phyloP scores from a whole-genome alignment of 805 yeast genomes.

The Torulaspora quercuum region DNA sequence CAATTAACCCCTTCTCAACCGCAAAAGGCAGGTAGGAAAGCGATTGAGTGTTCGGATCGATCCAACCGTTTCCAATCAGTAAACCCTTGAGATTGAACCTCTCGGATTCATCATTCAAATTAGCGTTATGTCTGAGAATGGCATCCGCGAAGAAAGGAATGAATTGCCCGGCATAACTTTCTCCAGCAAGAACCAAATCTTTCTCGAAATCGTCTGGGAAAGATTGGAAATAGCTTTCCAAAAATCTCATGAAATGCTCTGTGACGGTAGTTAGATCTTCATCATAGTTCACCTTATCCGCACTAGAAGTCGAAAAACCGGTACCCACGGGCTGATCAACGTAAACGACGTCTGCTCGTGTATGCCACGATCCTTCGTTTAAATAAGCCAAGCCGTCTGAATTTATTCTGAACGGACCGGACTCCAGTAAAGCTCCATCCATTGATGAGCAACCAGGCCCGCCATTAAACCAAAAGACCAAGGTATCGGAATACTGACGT shows the following conservation, averaged over 20 bases:
- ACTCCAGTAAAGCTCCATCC: constrained; percentile 94
- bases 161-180: constrained; percentile 95
- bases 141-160: constrained; percentile 81
- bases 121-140: constrained; percentile 47
- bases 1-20: constrained; percentile 53
- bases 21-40: constrained; percentile 74
- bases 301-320: constrained; percentile 70
- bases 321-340: constrained; percentile 96
- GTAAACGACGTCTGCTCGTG: constrained; percentile 70
- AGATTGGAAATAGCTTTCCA: constrained; percentile 58
- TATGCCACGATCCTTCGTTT: constrained; percentile 82
- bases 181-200: constrained; percentile 82
- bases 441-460: constrained; percentile 98
- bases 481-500: constrained; percentile 23
- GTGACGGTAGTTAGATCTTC: constrained; percentile 56
- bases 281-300: constrained; percentile 41
- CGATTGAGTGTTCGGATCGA: constrained; percentile 82
- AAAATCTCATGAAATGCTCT: constrained; percentile 58
- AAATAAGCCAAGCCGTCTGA: constrained; percentile 43
- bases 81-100: constrained; percentile 55
- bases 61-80: constrained; percentile 91
- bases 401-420: constrained; percentile 78
- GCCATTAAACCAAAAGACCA: constrained; percentile 90
- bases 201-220: constrained; percentile 70
- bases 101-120: constrained; percentile 19